Evolutionary conservation across 2,329 filamentous ascomycete genomes (phyloP).

Genomic region (Fusarium burgessii): DNA sequence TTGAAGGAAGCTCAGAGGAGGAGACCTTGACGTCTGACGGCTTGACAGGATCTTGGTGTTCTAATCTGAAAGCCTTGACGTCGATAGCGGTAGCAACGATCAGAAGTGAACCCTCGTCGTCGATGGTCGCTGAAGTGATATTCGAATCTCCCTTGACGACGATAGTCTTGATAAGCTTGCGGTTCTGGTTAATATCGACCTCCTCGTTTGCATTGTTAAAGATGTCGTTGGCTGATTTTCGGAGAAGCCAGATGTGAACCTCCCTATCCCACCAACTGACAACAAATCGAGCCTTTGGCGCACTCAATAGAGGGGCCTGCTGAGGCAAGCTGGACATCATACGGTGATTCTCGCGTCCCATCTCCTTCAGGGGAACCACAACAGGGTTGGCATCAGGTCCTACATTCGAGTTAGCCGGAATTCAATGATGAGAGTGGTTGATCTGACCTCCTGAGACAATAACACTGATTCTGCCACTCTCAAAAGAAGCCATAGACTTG

Average conservation of each 20-base stretch:
- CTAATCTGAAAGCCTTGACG: conserved; percentile 81
- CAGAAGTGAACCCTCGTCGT: conserved; percentile 76
- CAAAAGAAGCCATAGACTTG: conserved; percentile 92
- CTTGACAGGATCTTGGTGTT: conserved; percentile 61
- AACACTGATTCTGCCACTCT: conserved; percentile 84
- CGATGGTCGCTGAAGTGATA: conserved; percentile 81
- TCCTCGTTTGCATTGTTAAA: conserved; percentile 55
- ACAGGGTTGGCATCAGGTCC: conserved; percentile 88
- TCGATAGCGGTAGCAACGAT: conserved; percentile 80
- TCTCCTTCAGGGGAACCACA: conserved; percentile 78
- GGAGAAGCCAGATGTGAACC: conserved; percentile 81
- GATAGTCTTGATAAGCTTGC: conserved; percentile 77
- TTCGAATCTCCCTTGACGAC: conserved; percentile 81
- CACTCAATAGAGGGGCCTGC: conserved; percentile 77
- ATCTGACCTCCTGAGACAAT: conserved; percentile 89
- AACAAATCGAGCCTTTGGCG: conserved; percentile 78
- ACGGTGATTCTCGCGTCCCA: conserved; percentile 86
- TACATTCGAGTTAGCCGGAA: conserved; percentile 51
- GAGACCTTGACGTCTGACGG: conserved; percentile 74
- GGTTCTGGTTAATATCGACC: conserved; percentile 63
- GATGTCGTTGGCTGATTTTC: conserved; percentile 60
- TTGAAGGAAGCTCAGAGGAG: conserved; percentile 73
- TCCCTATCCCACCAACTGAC: conserved; percentile 94
- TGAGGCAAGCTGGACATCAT: conserved; percentile 88
- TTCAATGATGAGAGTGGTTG: not conserved